These are phyloP conservation scores for Cenchrus fungigraminus DNA, from an alignment of 176 grass and related monocot species.

Conservation along the genomic window DNA sequence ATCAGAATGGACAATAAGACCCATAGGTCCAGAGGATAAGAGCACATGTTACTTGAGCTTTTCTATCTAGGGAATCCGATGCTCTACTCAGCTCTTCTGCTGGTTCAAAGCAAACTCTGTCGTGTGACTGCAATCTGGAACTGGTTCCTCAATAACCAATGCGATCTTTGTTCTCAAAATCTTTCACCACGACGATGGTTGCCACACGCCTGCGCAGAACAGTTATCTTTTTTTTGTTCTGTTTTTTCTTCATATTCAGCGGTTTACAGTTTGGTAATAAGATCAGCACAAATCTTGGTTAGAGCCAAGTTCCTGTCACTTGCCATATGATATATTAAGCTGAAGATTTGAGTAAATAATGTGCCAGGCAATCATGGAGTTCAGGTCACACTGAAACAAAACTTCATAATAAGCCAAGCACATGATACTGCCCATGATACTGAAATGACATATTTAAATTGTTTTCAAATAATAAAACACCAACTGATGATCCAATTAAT, in stretches of 20 bases:
- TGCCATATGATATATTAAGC: slow-evolving; percentile 13
- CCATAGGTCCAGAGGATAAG: slow-evolving; percentile 4
- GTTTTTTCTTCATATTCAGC: slow-evolving; percentile 7
- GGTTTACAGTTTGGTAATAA: slow-evolving; percentile 33
- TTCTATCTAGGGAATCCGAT: slow-evolving; percentile 26
- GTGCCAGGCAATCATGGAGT: background rate
- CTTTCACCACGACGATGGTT: background rate
- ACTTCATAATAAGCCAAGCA: no score
- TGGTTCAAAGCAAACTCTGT: slow-evolving; percentile 21
- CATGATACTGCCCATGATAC: no score
- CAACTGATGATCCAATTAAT: no score
- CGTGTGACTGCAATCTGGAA: slow-evolving; percentile 27
- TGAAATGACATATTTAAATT: no score
- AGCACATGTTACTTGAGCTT: slow-evolving; percentile 38
- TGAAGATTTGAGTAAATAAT: slow-evolving; percentile 12
- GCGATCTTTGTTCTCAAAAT: background rate
- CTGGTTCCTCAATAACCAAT: background rate
- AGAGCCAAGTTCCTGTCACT: slow-evolving; percentile 21
- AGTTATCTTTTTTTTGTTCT: background rate
- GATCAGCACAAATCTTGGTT: slow-evolving; percentile 30
- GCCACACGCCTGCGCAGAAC: background rate
- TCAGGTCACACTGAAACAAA: no score
- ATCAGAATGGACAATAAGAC: slow-evolving; percentile 5
- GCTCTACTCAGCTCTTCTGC: slow-evolving; percentile 19
- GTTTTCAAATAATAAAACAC: no score